Evolutionary conservation across 2,329 filamentous ascomycete genomes (phyloP), one percentile per base, ranked within the genome.

Genomic region (Phoma herbarum): DNA sequence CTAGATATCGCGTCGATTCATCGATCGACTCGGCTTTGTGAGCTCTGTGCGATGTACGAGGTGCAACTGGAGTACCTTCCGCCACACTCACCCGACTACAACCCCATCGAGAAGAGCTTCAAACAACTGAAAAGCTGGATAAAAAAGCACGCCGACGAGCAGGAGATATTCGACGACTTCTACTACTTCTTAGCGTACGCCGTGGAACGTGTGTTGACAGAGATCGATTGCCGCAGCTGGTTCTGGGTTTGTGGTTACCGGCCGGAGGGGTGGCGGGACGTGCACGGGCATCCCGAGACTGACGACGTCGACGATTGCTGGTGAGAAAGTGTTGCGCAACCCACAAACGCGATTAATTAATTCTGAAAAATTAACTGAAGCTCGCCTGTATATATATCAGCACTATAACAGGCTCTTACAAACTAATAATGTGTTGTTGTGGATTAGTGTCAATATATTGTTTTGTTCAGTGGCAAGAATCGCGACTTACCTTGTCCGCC

Each of bases 1-100:
- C 35, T 50, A 6, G 33, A 50, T 11, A 50, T 39, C 47, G 47
- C 33, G 33, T 37, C 14, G 11, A 50, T 50, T 16, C 33, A 50
- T 50, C 22, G 20, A 18, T 50, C 33, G 14, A 20, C 22, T n/a
- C 4, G 11, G 20, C 25, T 50, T 28, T 9, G 35, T 39, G 29
- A 50, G 47, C 47, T 50, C 39, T 50, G 47, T 33, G 31, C 31
- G 11, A 33, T 33, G 31, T 33, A 33, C 31, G 14, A 33, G 31
- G 31, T 33, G 31, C 31, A 33, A 11, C 31, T 16, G 31, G 31
- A 33, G 31, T 33, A 33, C 14, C 14, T 33, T 8, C 31, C 31
- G 31, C 31, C 14, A 33, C 14, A 33, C 31, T 33, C 31, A 33
- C 31, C 31, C 14, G 14, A 33, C 31, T 33, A 33, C 31, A 33